A percentile compares a stretch with the other conserved stretches of the same genome.
Evolutionary conservation across 495 filamentous ascomycete species (phyloP).

Genomic region (Aspergillus olivimuriae): DNA sequence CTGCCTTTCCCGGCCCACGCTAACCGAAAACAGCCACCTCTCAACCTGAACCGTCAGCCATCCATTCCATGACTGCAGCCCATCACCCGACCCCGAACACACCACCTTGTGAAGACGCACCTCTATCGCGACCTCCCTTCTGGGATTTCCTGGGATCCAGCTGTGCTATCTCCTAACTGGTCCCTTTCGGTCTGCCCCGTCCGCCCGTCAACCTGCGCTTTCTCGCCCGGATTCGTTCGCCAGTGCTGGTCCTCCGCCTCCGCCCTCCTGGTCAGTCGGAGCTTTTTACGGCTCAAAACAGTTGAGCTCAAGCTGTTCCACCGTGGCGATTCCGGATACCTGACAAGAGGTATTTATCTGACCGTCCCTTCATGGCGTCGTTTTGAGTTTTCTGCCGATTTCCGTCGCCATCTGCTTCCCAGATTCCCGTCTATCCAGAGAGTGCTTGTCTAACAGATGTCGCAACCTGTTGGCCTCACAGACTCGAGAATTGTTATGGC

Average conservation of each 20-base stretch:
- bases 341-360: constrained; percentile 46
- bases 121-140: constrained; percentile 18
- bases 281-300: constrained; percentile 37
- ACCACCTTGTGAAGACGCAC: constrained; percentile 18
- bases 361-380: constrained; percentile 13
- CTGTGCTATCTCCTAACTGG: constrained; percentile 17
- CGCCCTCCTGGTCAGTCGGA: constrained; percentile 26
- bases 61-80: constrained; percentile 15
- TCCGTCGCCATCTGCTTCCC: constrained; percentile 14
- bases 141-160: constrained; percentile 26
- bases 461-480: constrained; percentile 29
- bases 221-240: not conserved
- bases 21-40: constrained; percentile 42
- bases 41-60: constrained; percentile 30
- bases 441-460: constrained; percentile 32
- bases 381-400: constrained; percentile 15
- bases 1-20: constrained; percentile 13
- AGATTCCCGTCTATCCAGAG: constrained; percentile 15
- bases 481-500: constrained; percentile 71
- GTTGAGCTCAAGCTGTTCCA: constrained; percentile 32
- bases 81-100: constrained; percentile 18
- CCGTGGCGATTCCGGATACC: constrained; percentile 44
- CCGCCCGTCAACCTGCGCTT: constrained; percentile 14
- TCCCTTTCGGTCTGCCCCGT: constrained; percentile 4
- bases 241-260: constrained; percentile 16